phyloP scores from a whole-genome alignment of 208 protist genomes.

The Acanthamoeba divionensis region DNA sequence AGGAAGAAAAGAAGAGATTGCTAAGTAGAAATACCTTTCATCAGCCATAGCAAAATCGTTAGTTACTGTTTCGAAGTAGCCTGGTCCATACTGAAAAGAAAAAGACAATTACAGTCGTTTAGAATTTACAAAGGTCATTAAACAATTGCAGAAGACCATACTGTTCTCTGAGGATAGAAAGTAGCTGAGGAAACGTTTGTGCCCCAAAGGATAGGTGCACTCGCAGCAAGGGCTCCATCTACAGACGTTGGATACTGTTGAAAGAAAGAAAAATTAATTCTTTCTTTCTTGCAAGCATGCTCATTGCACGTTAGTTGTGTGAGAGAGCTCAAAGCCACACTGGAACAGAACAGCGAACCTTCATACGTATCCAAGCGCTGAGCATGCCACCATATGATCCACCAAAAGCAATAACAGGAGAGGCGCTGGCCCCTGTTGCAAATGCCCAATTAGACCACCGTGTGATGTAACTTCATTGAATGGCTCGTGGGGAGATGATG shows the following conservation, averaged over 20 bases:
- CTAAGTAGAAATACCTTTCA: not conserved
- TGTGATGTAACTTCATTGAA: not conserved
- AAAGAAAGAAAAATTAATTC: too few relatives aligned
- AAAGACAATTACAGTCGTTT: not conserved
- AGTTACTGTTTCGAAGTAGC: slow-evolving; percentile 63
- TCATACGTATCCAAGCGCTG: slow-evolving; percentile 41
- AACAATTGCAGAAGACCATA: not conserved
- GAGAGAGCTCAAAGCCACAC: too few relatives aligned
- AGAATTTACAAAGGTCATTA: not conserved
- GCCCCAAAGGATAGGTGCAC: slow-evolving; percentile 72
- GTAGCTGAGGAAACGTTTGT: slow-evolving; percentile 50
- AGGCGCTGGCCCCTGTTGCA: not conserved
- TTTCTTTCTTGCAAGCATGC: too few relatives aligned
- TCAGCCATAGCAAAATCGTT: slow-evolving; percentile 51
- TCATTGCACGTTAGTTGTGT: too few relatives aligned
- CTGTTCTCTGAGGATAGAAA: not conserved
- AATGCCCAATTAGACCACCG: not conserved
- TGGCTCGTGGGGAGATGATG: not conserved
- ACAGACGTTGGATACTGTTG: slow-evolving; percentile 82
- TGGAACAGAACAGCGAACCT: too few relatives aligned
- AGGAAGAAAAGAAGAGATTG: too few relatives aligned
- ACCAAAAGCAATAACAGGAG: slow-evolving; percentile 81
- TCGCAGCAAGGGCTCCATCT: slow-evolving; percentile 72
- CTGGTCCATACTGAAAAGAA: too few relatives aligned
- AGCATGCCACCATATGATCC: slow-evolving; percentile 80